Base-by-base conservation (phyloP, 306 rosid species). In the Sesbania bispinosa region DNA sequence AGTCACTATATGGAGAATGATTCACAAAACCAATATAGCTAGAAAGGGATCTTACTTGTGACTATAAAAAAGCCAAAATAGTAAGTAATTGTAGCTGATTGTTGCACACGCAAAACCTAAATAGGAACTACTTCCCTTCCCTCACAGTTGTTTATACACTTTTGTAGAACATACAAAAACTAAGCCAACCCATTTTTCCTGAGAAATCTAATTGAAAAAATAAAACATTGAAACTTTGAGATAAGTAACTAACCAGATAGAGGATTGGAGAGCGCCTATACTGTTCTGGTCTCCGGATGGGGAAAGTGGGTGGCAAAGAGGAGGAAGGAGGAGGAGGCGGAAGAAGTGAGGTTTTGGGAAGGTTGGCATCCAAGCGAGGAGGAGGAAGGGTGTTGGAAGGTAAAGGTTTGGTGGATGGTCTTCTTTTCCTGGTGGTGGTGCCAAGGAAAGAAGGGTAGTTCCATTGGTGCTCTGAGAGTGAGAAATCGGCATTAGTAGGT, bases 391-490 rank as follows among this genome's bases (percentile, higher is more conserved):
- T 32, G 73, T 80, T 74, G 57, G 59, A 1, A 1, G n/a, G n/a
- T n/a, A n/a, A n/a, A n/a, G 62, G 11, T 45, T 78, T 85, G 35
- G 65, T 2, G 13, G 83, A 33, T 23, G 41, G 76, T 55, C 71
- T 76, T 45, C 82, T 66, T 26, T 82, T 88, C 16, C 87, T 60
- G 36, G 90, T 79, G 33, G 83, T 74, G 3, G 88, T 84, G 20
- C 96, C 90, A 1, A 93, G 88, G 16, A 86, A 81, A 7, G 98
- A 87, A 43, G 96, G 98, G 74, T 79, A 88, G 62, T 87, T 80
- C 88, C 87, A 90, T 38, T 90, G 92, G 6, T 85, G 81, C 3
- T 93, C 71, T 85, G 43, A 84, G 92, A 65, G 79, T 3, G 86
- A 61, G 65, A 83, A 73, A 20, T 81, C 84, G 1, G 77, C 81